Evolutionary conservation across 1,139 yeast genomes (phyloP).

Genomic region (Fermentozyma sake): DNA sequence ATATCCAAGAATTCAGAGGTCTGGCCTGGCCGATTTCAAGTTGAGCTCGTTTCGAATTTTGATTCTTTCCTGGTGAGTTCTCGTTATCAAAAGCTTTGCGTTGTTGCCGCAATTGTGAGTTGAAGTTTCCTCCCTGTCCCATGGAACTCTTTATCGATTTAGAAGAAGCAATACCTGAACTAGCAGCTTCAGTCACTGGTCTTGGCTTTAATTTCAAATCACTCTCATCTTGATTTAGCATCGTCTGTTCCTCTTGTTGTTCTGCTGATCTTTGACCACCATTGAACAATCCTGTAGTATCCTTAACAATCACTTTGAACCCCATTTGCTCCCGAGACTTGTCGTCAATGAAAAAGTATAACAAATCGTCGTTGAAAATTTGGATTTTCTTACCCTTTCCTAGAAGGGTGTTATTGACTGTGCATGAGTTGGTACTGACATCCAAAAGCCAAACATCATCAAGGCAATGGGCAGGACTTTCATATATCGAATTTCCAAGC

Average conservation of each 20-base stretch:
- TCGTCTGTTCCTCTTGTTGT: conserved; percentile 4
- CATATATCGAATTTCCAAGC: conserved; percentile 46
- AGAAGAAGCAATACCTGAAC: conserved; percentile 1
- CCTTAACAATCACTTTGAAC: conserved; percentile 42
- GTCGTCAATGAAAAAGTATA: conserved; percentile 63
- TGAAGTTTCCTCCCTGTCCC: conserved; percentile 27
- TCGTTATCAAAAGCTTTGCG: conserved; percentile 18
- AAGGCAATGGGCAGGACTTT: conserved; percentile 62
- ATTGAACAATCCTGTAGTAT: conserved; percentile 55
- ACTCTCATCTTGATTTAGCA: conserved; percentile 22
- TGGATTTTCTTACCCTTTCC: conserved; percentile 61
- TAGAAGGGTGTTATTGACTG: conserved; percentile 54
- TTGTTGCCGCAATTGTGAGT: conserved; percentile 23
- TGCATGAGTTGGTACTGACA: conserved; percentile 75
- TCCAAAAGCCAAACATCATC: conserved; percentile 84
- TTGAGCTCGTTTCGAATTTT: conserved; percentile 24
- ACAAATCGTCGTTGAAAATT: conserved; percentile 58
- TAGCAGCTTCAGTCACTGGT: conserved; percentile 16
- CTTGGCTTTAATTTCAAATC: conserved; percentile 28
- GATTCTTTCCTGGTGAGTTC: conserved; percentile 12
- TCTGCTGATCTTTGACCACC: conserved; percentile 22
- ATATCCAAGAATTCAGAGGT: conserved; percentile 20
- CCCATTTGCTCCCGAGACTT: conserved; percentile 47
- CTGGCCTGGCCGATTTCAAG: conserved; percentile 22
- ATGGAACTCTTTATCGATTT: conserved; percentile 6